Conservation (phyloP, 257 asterid species). For the Capsicum baccatum region DNA sequence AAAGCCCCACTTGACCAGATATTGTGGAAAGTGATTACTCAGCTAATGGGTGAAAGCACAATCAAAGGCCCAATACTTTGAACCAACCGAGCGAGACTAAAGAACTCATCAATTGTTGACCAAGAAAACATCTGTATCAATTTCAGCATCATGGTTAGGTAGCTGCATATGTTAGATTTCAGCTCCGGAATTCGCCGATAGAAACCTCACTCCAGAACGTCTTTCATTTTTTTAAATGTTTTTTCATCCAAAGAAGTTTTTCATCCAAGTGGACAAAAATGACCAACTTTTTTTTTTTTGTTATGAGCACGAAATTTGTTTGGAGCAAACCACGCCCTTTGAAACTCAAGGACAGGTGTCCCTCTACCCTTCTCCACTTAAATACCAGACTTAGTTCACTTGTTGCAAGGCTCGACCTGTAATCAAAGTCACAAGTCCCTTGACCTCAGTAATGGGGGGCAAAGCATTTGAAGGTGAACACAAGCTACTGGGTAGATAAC, state of each 20-base stretch:
- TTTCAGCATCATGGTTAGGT: not conserved
- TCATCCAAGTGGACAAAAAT: not conserved
- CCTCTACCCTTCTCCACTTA: not conserved
- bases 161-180: not conserved
- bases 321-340: not conserved
- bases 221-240: not conserved
- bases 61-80: not conserved
- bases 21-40: constrained; percentile 10
- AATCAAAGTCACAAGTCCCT: not conserved
- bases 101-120: not conserved
- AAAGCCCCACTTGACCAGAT: constrained; percentile 21
- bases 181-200: not conserved
- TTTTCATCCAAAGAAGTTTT: not conserved
- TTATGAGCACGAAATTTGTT: not conserved
- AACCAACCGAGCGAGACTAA: not conserved
- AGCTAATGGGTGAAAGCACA: not conserved
- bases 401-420: not conserved
- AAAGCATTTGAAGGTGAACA: not conserved
- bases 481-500: not conserved
- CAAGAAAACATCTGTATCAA: not conserved
- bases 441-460: not conserved
- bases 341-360: not conserved
- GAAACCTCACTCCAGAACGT: not conserved
- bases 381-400: not conserved
- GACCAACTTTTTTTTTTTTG: not conserved